phyloP scores from a whole-genome alignment of 164 flowering plant species.

The Vitis rupestris region DNA sequence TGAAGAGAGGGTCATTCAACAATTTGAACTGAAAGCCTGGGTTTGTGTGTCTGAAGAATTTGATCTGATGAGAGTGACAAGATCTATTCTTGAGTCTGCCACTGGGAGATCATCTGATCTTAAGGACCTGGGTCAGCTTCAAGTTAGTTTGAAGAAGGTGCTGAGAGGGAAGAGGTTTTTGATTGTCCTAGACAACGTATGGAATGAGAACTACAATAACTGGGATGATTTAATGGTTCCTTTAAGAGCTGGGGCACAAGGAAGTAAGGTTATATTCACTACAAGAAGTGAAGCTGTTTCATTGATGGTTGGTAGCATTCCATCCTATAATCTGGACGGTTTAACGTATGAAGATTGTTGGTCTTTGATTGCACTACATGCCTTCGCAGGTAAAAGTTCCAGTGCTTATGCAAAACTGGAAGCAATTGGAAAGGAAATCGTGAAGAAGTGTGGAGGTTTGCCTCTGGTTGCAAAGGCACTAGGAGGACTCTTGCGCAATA shows the following conservation, averaged over 20 bases:
- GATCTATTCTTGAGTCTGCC: background rate
- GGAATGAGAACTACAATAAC: conserved; percentile 12
- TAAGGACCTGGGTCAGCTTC: conserved; percentile 10
- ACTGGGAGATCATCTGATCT: background rate
- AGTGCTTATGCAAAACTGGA: background rate
- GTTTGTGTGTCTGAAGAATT: conserved; percentile 19
- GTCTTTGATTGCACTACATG: background rate
- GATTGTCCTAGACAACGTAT: conserved; percentile 27
- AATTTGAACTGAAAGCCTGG: conserved; percentile 13
- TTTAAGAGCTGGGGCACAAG: background rate
- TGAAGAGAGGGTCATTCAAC: conserved; percentile 1
- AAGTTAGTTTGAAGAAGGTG: background rate
- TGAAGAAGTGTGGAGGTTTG: no score
- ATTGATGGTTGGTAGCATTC: background rate
- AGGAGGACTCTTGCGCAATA: conserved; percentile 1
- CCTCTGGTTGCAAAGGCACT: background rate
- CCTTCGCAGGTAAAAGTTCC: no score
- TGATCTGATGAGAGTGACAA: conserved; percentile 9
- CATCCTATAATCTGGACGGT: background rate
- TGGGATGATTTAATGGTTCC: background rate
- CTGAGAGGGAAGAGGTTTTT: conserved; percentile 13
- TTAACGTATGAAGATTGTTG: background rate
- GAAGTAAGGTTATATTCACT: conserved; percentile 11
- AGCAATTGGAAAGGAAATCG: background rate
- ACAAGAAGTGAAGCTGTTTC: conserved; percentile 1